Evolutionary conservation across 306 rosid species (phyloP).

Genomic region (Corylus americana): DNA sequence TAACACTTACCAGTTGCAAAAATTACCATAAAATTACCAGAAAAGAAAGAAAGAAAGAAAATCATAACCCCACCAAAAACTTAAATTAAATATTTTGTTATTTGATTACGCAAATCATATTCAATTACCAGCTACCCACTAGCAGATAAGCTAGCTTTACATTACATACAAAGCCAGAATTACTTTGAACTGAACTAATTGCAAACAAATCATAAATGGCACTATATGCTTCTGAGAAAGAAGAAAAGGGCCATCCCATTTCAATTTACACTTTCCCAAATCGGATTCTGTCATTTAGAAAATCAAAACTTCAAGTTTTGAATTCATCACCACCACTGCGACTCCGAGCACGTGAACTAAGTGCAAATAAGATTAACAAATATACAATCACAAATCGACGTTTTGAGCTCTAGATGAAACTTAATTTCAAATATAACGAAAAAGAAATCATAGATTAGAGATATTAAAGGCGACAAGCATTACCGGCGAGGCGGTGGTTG

Average conservation of each 20-base stretch:
- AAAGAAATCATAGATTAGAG: neutral
- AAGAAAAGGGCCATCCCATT: neutral
- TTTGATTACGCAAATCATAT: neutral
- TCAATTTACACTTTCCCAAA: neutral
- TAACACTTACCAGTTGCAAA: neutral
- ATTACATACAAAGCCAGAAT: neutral
- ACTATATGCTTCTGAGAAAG: no score
- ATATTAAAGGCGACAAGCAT: neutral
- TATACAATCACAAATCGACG: neutral
- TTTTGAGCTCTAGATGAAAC: neutral
- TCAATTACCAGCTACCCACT: neutral
- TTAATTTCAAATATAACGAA: neutral
- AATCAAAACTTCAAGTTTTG: neutral
- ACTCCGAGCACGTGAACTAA: neutral
- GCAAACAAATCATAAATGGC: no score
- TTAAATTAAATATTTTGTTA: neutral
- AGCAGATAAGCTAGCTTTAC: neutral
- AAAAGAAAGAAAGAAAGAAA: no score
- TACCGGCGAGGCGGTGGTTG: slow-evolving; percentile 38
- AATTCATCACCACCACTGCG: neutral
- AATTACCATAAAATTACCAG: neutral
- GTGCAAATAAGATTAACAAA: neutral
- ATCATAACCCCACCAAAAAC: neutral
- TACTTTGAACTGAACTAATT: neutral
- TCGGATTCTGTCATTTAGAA: neutral